Evolutionary conservation across 2,329 filamentous ascomycete species (phyloP), one percentile per base, ranked within the genome.

Genomic region (Trichoderma afroharzianum): DNA sequence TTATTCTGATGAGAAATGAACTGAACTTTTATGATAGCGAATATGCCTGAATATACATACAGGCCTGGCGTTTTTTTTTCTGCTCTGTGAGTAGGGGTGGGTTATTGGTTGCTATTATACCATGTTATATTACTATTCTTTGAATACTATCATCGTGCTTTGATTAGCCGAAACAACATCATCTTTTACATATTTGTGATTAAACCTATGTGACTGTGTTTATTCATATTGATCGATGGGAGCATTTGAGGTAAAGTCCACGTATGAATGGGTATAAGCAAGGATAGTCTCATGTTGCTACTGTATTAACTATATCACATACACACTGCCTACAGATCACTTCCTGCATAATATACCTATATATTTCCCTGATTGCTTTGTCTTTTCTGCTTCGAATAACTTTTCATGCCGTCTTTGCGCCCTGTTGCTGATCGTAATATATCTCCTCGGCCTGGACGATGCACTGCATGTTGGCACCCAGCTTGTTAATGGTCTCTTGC

Each of bases 401-500:
- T 33, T 36, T 50, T 43, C 15, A 63, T 33, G 66, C 58, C 36
- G 21, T 50, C 66, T 55, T 71, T 72, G 67, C 30, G 39, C 71
- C 68, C 57, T 80, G 78, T 70, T 81, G 79, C 72, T 81, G 77
- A 53, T 81, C 76, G 63, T 82, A 75, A 74, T 88, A 88, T n/a
- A 87, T 79, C 80, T 91, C 87, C 83, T 98, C 95, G 2, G 95
- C 95, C 66, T 91, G 89, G 72, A 90, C 91, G 80, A 98, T 95
- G 82, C 93, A 96, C 76, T 92, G 88, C 85, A 97, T 94, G 80
- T 97, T 97, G 58, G 94, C 93, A 30, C 92, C 91, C 62, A 97
- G 85, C 87, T 99, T 99, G 85, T 99, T 98, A 84, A 96, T 91
- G 67, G 90, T 93, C 74, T 97, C 98, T 88, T 98, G 94, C 82